Conservation (phyloP, 2,329 filamentous ascomycete species). For the Fusarium phyllophilum region DNA sequence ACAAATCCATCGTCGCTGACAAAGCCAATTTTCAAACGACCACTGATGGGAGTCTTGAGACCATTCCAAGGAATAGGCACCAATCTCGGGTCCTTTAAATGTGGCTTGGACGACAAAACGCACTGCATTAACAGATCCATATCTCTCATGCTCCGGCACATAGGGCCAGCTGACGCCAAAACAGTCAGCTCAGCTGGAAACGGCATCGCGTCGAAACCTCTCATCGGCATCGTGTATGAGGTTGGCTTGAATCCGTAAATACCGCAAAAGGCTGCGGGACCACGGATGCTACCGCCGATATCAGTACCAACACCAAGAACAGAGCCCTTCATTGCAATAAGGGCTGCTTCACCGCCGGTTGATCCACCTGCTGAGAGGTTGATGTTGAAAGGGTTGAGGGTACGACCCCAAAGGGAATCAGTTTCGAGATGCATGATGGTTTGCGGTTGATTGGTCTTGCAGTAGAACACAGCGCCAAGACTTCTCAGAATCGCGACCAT, state of each 20-base stretch:
- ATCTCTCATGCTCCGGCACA: background rate
- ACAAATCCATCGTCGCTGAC: slow-evolving; percentile 56
- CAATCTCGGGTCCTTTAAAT: slow-evolving; percentile 15
- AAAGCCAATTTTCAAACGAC: slow-evolving; percentile 57
- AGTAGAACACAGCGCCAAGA: slow-evolving; percentile 71
- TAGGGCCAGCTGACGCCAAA: slow-evolving; percentile 2
- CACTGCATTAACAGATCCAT: background rate
- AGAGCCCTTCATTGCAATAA: slow-evolving; percentile 46
- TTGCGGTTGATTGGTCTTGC: slow-evolving; percentile 74
- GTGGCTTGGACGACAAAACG: background rate
- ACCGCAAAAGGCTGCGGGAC: background rate
- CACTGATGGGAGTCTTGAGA: slow-evolving; percentile 54
- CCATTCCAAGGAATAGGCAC: slow-evolving; percentile 46
- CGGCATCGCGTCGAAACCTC: slow-evolving; percentile 32
- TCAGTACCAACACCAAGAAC: background rate
- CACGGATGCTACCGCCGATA: background rate
- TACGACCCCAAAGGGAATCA: slow-evolving; percentile 69
- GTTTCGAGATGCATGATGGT: slow-evolving; percentile 54
- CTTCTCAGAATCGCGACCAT: slow-evolving; percentile 66
- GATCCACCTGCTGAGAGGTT: slow-evolving; percentile 68
- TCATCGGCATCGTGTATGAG: background rate
- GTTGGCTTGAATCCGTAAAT: slow-evolving; percentile 3
- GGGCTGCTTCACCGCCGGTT: slow-evolving; percentile 62
- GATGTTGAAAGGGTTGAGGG: slow-evolving; percentile 68
- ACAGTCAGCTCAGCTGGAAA: slow-evolving; percentile 48